Base-by-base conservation (phyloP, 441 rosid genomes). In the Syzygium malaccense region DNA sequence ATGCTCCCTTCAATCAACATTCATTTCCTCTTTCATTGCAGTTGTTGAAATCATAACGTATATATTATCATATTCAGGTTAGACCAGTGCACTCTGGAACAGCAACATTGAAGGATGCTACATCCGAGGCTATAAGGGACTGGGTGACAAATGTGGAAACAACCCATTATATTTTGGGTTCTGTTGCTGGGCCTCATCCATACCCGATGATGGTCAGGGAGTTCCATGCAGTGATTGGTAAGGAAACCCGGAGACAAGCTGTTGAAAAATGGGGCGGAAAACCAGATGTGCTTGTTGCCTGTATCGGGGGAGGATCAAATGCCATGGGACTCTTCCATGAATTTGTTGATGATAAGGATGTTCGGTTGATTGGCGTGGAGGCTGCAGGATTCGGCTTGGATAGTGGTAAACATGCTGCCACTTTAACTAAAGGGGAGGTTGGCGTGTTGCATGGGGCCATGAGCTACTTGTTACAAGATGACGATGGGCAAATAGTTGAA, bases 101-200 rank as follows among this genome's bases (percentile, higher is more conserved):
- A 14, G 98, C 99, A 25, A 98, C 99, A 12, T 88, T 96, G 87
- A 98, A 96, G 91, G 99, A 98, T 89, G 99, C 99, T 18, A 96
- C 98, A 55, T 98, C 98, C 4, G 98, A 97, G 92, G 98, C 99
- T 89, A 98, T 97, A 88, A 90, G 99, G 86, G 99, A 98, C 87
- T 98, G 97, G 99, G 99, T 96, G 92, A 95, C 99, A 25, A 98
- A 96, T 68, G 98, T 97, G 68, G 99, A 98, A 91, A 94, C 97
- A 18, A 97, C 99, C 79, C 99, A 96, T 94, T 97, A 97, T 90
- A 97, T 96, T 90, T 90, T 97, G 91, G 99, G 99, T 85, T 97
- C 99, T 23, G 98, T 96, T 57, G 99, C 98, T 4, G 98, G 99
- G 86, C 99, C 99, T 56, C 98, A 97, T 92, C 99, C 99, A 53